These are phyloP conservation scores for Fusarium begoniae DNA, from an alignment of 2,329 filamentous ascomycete species.

Conservation along the genomic window DNA sequence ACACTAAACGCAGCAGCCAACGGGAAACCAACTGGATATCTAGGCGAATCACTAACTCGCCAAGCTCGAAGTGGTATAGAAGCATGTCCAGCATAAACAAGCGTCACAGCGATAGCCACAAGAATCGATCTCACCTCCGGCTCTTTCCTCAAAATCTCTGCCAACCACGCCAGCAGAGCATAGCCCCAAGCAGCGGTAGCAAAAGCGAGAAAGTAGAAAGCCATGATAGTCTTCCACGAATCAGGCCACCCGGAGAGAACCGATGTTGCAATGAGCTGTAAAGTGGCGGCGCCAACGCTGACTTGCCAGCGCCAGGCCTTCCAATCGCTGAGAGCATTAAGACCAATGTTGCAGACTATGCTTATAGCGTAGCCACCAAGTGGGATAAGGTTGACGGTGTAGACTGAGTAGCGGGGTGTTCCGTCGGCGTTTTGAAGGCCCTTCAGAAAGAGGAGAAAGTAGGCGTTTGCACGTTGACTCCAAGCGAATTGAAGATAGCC, in stretches of 20 bases:
- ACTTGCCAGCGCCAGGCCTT: constrained; percentile 59
- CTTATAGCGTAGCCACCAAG: constrained; percentile 51
- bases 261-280: constrained; percentile 46
- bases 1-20: constrained; percentile 29
- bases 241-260: constrained; percentile 39
- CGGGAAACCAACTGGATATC: constrained; percentile 33
- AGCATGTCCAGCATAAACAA: constrained; percentile 36
- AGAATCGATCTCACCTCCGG: constrained; percentile 41
- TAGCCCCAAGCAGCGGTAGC: constrained; percentile 48
- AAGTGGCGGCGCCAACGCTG: constrained; percentile 57
- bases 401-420: constrained; percentile 42
- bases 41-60: constrained; percentile 33
- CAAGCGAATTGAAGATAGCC: constrained; percentile 47
- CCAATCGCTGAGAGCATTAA: constrained; percentile 63
- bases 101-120: constrained; percentile 30
- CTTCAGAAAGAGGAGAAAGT: constrained; percentile 45
- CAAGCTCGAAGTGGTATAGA: constrained; percentile 35
- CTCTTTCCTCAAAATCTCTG: constrained; percentile 43
- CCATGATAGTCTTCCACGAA: constrained; percentile 42
- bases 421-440: constrained; percentile 35
- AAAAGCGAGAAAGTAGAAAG: constrained; percentile 50
- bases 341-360: constrained; percentile 60
- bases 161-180: constrained; percentile 44
- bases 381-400: constrained; percentile 62
- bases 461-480: constrained; percentile 49